These are phyloP conservation scores for Aspergillus neotritici DNA, from an alignment of 2,329 filamentous ascomycete species.

Conservation along the genomic window DNA sequence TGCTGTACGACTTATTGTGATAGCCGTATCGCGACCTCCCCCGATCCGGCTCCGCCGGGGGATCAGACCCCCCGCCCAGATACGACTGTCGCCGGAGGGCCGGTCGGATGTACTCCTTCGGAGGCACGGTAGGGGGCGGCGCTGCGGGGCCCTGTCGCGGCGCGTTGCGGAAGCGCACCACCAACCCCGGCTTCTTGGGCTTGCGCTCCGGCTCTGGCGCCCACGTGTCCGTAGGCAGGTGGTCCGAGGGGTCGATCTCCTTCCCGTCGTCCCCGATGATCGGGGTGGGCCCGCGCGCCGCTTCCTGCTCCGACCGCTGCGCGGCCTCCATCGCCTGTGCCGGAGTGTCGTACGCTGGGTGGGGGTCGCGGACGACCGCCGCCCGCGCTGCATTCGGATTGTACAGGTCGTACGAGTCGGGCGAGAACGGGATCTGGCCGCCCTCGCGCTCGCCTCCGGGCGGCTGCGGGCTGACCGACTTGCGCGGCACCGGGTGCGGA, in stretches of 20 bases:
- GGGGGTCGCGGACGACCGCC: constrained; percentile 27
- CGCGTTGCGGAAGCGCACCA: constrained; percentile 43
- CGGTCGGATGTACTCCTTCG: constrained; percentile 6
- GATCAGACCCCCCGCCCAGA: too few relatives aligned
- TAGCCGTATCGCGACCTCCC: too few relatives aligned
- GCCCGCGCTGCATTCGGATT: constrained; percentile 45
- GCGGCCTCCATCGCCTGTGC: constrained; percentile 37
- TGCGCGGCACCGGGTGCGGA: constrained; percentile 48
- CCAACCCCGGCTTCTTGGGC: constrained; percentile 43
- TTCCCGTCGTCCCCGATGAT: constrained; percentile 60
- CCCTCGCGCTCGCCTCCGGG: constrained; percentile 35
- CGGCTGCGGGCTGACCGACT: constrained; percentile 56
- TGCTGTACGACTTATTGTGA: constrained; percentile 13
- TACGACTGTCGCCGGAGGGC: constrained; percentile 2
- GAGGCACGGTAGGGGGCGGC: constrained; percentile 12
- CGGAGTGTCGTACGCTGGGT: constrained; percentile 33
- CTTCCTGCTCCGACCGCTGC: constrained; percentile 33
- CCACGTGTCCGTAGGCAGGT: constrained; percentile 60
- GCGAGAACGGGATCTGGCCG: constrained; percentile 52
- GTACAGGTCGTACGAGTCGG: constrained; percentile 56
- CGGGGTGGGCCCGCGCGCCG: constrained; percentile 46
- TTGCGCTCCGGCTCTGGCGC: constrained; percentile 61
- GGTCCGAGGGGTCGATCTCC: constrained; percentile 61
- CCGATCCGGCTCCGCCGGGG: too few relatives aligned
- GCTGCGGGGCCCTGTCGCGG: constrained; percentile 23